These are phyloP conservation scores for Actinomortierella ambigua DNA, from an alignment of 371 early-diverging fungal species.

Conservation along the genomic window DNA sequence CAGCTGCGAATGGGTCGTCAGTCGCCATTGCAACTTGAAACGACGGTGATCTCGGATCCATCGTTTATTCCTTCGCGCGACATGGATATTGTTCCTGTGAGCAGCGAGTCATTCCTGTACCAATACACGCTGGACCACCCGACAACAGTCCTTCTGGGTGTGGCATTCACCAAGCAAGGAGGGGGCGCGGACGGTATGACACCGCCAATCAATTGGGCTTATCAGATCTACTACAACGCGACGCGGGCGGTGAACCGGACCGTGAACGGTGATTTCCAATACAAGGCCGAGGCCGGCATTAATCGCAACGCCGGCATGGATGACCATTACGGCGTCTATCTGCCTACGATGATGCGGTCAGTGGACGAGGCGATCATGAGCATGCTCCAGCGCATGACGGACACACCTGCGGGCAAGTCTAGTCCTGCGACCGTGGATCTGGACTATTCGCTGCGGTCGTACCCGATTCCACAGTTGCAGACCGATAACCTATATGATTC, in stretches of 20 bases:
- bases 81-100: constrained; percentile 64
- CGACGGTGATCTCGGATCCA: constrained; percentile 34
- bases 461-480: constrained; percentile 14
- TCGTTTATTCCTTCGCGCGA: constrained; percentile 38
- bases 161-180: constrained; percentile 37
- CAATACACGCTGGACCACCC: constrained; percentile 65
- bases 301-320: constrained; percentile 8
- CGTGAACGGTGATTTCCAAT: constrained; percentile 22
- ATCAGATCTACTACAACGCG: constrained; percentile 73
- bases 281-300: constrained; percentile 28
- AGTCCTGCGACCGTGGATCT: constrained; percentile 4
- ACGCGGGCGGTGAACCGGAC: constrained; percentile 58
- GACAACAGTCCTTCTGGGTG: constrained; percentile 68
- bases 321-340: constrained; percentile 57
- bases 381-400: constrained; percentile 27
- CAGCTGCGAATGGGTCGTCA: constrained; percentile 20
- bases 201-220: constrained; percentile 55
- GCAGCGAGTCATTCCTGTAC: constrained; percentile 62
- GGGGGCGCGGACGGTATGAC: constrained; percentile 10
- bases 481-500: no score
- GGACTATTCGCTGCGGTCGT: constrained; percentile 28
- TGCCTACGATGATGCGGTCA: constrained; percentile 62
- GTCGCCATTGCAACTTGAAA: constrained; percentile 10
- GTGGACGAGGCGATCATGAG: constrained; percentile 67
- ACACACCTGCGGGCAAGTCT: constrained; percentile 6